These are phyloP conservation scores for Septoria linicola DNA, from an alignment of 2,329 filamentous ascomycete genomes.

Conservation along the genomic window DNA sequence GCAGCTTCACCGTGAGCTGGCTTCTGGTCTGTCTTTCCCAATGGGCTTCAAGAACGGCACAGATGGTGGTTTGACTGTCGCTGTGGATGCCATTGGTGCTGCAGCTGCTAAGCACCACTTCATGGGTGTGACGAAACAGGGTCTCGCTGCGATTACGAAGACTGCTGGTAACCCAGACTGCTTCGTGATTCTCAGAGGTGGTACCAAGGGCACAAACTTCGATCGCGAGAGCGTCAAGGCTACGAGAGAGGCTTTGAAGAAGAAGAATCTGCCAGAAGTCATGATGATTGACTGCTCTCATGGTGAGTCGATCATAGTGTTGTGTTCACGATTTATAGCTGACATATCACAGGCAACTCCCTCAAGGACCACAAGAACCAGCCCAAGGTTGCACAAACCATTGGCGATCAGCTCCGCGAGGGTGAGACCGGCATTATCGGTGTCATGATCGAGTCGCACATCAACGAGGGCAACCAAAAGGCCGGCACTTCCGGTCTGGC, in stretches of 20 bases:
- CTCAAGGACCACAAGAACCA: constrained; percentile 98
- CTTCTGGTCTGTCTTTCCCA: constrained; percentile 91
- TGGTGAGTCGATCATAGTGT: constrained; percentile 54
- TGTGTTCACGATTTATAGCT: not conserved
- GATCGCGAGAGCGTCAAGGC: constrained; percentile 78
- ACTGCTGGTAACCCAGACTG: constrained; percentile 95
- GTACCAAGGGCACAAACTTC: constrained; percentile 89
- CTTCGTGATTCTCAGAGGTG: constrained; percentile 92
- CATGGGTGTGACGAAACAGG: constrained; percentile 97
- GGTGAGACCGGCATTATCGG: constrained; percentile 88
- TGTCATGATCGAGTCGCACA: constrained; percentile 99
- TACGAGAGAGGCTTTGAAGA: constrained; percentile 73
- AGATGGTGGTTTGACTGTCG: constrained; percentile 84
- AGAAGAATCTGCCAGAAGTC: constrained; percentile 81
- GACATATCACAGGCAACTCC: constrained; percentile 69
- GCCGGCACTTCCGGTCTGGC: constrained; percentile 71
- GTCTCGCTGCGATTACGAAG: constrained; percentile 88
- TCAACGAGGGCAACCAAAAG: constrained; percentile 78
- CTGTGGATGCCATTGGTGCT: constrained; percentile 88
- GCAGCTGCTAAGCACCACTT: constrained; percentile 89
- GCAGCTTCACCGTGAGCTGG: constrained; percentile 93
- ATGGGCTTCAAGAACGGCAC: constrained; percentile 99
- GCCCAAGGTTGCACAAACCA: constrained; percentile 79
- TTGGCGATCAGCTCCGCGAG: constrained; percentile 81
- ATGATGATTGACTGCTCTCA: constrained; percentile 99